phyloP scores from a whole-genome alignment of 768 basidiomycete species.

The Agaricus subrufescens region DNA sequence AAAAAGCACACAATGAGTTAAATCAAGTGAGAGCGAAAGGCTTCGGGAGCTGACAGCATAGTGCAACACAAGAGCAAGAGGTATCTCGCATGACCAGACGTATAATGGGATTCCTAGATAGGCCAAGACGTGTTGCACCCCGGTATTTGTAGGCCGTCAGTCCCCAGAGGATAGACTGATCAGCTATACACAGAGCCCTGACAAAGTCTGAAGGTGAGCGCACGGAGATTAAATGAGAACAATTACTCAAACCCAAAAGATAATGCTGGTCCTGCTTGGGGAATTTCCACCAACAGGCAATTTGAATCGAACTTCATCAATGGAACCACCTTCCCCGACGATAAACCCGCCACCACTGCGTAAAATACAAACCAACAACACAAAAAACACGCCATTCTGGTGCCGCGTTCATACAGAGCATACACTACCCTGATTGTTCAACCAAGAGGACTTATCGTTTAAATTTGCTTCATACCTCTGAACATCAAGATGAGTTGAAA shows the following conservation, averaged over 20 bases:
- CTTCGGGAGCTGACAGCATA: not conserved
- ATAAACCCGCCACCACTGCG: not conserved
- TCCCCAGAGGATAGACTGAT: not conserved
- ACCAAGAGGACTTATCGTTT: not conserved
- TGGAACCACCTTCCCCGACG: not conserved
- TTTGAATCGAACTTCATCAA: not conserved
- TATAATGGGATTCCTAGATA: not conserved
- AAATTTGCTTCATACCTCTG: not conserved
- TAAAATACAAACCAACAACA: not conserved
- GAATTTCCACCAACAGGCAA: not conserved
- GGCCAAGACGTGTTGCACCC: not conserved
- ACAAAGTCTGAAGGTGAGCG: not conserved
- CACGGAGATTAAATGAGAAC: not conserved
- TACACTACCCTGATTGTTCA: not conserved
- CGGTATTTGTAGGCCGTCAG: not conserved
- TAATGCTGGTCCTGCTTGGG: not conserved
- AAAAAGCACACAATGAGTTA: not conserved
- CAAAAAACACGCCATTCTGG: not conserved
- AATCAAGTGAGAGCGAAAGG: not conserved
- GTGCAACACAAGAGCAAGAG: not conserved
- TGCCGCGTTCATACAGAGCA: not conserved
- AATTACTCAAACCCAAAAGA: not conserved
- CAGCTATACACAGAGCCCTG: not conserved
- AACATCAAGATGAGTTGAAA: conserved; percentile 1
- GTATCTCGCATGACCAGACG: conserved; percentile 4